Evolutionary conservation across 164 flowering plant genomes (phyloP), one percentile per base, ranked within the genome.

Genomic region (Vitis rupestris): DNA sequence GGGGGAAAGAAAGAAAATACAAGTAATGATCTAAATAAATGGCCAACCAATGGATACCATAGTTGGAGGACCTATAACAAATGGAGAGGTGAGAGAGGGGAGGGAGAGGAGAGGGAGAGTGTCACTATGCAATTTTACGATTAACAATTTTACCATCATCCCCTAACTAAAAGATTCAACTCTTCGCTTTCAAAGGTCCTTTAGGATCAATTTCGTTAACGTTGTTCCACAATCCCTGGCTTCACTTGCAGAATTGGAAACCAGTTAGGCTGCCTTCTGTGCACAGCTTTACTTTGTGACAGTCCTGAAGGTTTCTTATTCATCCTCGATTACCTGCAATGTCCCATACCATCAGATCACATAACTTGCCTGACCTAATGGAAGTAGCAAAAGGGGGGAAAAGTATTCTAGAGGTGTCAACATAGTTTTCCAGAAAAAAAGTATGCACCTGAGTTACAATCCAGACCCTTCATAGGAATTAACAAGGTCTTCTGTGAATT

Each of bases 401-500:
- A 37, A 0, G 44, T 37, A 37, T 37, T 37, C 6, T 37, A 37
- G 44, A 37, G 7, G 44, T 3, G 44, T 37, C 44, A 37, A 37
- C 44, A 37, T 37, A 4, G 44, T 11, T 62, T 37, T 14, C 9
- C 6, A 62, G n/a, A 10, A 56, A 23, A 47, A 0, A 60, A 51
- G 37, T 37, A 69, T 67, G 27, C 61, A 86, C 91, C 91, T 83
- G 75, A 69, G 61, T n/a, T 59, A 70, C 37, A 14, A 50, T 73
- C 67, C 76, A 53, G 78, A 76, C 15, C 50, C 71, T 57, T 78
- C 78, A 47, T 67, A 72, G 29, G 73, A 50, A 64, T 71, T 70
- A 48, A 50, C 63, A 14, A 76, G 57, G 52, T 79, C 87, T 63
- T 82, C 89, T 11, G 64, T 70, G 23, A 87, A 77, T 67, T 91